A percentile compares a stretch with the other conserved stretches of the same genome.
Evolutionary conservation across 208 protist genomes (phyloP).

Genomic region (Spongospora subterranea): DNA sequence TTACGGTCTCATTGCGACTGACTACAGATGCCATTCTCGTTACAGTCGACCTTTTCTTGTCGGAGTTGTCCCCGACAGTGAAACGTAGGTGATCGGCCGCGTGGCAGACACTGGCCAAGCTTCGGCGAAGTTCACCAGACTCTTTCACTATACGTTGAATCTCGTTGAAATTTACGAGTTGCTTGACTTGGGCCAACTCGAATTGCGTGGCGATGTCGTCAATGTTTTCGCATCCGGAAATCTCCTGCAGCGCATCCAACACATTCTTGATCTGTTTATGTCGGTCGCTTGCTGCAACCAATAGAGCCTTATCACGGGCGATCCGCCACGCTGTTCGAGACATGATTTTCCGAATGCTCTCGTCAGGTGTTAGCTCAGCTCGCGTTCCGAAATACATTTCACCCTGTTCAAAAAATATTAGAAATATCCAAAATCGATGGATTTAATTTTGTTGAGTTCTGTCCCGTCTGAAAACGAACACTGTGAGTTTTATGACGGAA

Average conservation of each 20-base stretch:
- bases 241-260: not conserved
- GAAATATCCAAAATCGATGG: no score
- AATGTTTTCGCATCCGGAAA: not conserved
- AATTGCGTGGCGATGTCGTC: not conserved
- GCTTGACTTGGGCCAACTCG: not conserved
- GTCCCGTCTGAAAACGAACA: not conserved
- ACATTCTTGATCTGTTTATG: not conserved
- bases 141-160: not conserved
- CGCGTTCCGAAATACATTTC: slow-evolving; percentile 22
- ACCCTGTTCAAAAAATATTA: not conserved
- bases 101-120: not conserved
- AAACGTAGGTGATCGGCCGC: not conserved
- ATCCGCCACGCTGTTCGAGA: slow-evolving; percentile 37
- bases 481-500: not conserved
- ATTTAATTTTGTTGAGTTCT: no score
- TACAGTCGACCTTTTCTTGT: no score
- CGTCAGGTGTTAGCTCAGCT: not conserved
- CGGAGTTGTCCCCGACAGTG: not conserved
- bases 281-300: not conserved
- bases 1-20: not conserved
- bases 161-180: not conserved
- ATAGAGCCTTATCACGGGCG: not conserved
- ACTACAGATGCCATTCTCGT: not conserved
- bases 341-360: not conserved
- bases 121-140: not conserved